These are phyloP conservation scores for Saccharum officinarum DNA, from an alignment of 176 grass and related monocot genomes.

Conservation along the genomic window DNA sequence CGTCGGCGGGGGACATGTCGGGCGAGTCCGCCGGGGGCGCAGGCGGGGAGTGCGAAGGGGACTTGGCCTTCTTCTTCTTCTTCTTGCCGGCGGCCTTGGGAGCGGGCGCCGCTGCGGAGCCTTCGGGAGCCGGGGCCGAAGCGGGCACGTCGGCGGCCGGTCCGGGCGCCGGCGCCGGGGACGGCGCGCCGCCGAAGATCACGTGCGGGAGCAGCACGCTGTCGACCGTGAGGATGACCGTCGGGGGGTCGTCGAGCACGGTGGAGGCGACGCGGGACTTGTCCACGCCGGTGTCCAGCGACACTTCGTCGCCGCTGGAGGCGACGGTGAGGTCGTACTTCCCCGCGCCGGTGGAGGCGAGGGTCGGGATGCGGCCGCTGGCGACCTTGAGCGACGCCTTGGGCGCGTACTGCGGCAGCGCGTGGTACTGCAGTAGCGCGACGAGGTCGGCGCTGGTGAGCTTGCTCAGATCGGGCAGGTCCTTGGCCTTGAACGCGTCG, in stretches of 20 bases:
- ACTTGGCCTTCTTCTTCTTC: conserved; percentile 49
- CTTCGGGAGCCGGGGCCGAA: conserved; percentile 30
- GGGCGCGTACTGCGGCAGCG: conserved; percentile 79
- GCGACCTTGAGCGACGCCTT: conserved; percentile 89
- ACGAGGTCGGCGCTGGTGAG: conserved; percentile 81
- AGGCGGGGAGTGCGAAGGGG: conserved; percentile 60
- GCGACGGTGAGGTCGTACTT: conserved; percentile 87
- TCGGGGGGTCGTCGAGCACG: conserved; percentile 74
- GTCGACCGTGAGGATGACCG: conserved; percentile 77
- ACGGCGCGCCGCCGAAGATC: conserved; percentile 68
- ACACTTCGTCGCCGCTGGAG: conserved; percentile 76
- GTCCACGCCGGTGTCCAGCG: conserved; percentile 78
- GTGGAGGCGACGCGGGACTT: conserved; percentile 86
- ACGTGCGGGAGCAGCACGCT: conserved; percentile 61
- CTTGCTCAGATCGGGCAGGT: conserved; percentile 68
- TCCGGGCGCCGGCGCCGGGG: conserved; percentile 49
- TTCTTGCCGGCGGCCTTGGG: conserved; percentile 39
- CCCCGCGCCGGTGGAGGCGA: conserved; percentile 68
- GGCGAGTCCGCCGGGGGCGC: conserved; percentile 63
- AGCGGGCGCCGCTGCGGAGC: conserved; percentile 35
- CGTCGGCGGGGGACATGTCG: conserved; percentile 52
- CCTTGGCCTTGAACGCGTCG: conserved; percentile 83
- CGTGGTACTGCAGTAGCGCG: conserved; percentile 90
- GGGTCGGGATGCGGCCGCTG: conserved; percentile 55
- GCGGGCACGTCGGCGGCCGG: conserved; percentile 20